Conservation (phyloP, 768 basidiomycete species). For the Leccinellum rugosiceps region DNA sequence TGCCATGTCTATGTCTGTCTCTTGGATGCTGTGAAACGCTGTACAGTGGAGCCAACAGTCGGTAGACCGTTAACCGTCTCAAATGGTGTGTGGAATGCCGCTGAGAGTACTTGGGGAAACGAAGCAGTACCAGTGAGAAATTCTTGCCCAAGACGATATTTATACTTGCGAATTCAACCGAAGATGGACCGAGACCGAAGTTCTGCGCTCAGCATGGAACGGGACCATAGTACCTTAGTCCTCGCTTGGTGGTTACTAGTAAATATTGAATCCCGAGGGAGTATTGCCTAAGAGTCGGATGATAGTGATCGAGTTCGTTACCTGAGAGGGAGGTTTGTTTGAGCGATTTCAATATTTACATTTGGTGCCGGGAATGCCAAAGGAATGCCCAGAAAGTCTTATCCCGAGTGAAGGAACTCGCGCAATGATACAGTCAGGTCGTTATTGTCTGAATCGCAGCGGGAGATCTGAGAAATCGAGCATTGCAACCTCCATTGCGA, state of each 20-base stretch:
- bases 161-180: not conserved
- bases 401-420: not conserved
- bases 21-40: not conserved
- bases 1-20: constrained; percentile 38
- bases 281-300: not conserved
- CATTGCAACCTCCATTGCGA: not conserved
- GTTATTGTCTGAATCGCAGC: constrained; percentile 3
- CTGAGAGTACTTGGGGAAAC: not conserved
- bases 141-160: not conserved
- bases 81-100: not conserved
- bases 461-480: constrained; percentile 4
- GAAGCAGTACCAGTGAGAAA: not conserved
- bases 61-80: not conserved
- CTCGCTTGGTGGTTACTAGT: not conserved
- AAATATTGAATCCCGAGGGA: not conserved
- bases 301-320: not conserved
- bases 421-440: not conserved
- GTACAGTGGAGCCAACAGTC: not conserved
- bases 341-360: not conserved
- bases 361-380: not conserved
- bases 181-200: not conserved
- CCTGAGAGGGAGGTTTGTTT: not conserved
- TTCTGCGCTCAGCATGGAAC: not conserved
- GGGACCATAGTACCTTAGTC: not conserved
- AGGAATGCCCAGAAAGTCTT: not conserved